Base-by-base conservation (phyloP, 441 rosid genomes). In the Adansonia rubrostipa region DNA sequence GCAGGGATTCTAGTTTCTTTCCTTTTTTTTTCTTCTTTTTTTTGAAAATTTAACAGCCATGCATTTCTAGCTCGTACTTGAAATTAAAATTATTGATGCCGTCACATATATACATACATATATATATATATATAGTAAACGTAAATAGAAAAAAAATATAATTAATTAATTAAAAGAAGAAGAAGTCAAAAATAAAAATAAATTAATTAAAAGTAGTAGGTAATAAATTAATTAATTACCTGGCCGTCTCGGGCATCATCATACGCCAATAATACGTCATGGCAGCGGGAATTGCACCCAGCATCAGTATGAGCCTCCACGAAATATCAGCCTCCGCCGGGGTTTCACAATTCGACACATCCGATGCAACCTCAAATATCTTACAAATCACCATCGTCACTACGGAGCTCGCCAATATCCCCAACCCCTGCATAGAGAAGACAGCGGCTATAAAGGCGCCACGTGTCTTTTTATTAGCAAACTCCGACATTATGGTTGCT, bases 371-470 rank as follows among this genome's bases (percentile, higher is more conserved):
- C 24, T 33, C 74, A 53, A 71, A 71, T 71, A 28, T 71, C 74
- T 9, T 71, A 48, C 71, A 75, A 17, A 75, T 11, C 44, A 33
- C 71, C 62, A 78, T 78, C 7, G 80, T 61, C 7, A 78, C 75
- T 3, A 71, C 8, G 9, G 72, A 64, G 71, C 76, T 62, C 3
- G 70, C 75, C 63, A 91, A 77, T 74, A 91, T 91, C 51, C 94
- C 94, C 8, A 91, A 89, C 0, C 94, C 94, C 79, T 89, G 94
- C 94, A 91, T 89, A 1, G 94, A 92, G 73, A 91, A 91, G 1
- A 91, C 94, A 0, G 94, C 92, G 14, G 92, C 94, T 14, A 91
- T 85, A 80, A 91, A 90, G 0, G 91, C 92, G 0, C 92, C 94
- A 0, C 94, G 85, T 9, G 92, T 90, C 86, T 86, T 90, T 86